Conservation (phyloP, 2,329 filamentous ascomycete species). For the Fusarium brachygibbosum region DNA sequence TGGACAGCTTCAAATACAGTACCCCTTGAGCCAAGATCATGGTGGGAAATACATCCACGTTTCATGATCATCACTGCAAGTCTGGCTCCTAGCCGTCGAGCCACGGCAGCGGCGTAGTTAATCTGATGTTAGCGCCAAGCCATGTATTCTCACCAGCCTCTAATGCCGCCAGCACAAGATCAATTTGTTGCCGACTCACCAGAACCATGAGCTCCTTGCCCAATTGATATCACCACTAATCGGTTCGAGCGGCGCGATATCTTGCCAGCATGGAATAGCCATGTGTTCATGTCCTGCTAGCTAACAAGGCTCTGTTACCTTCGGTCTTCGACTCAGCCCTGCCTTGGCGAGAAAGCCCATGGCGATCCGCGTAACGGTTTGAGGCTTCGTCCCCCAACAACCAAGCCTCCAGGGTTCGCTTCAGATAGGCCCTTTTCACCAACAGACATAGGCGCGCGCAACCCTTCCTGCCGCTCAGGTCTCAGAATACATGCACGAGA, state of each 20-base stretch:
- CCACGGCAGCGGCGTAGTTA: constrained; percentile 32
- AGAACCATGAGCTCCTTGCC: constrained; percentile 13
- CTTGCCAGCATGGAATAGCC: constrained; percentile 19
- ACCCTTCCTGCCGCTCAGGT: constrained; percentile 22
- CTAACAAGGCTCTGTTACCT: not conserved
- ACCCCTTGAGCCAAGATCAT: not conserved
- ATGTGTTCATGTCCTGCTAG: constrained; percentile 10
- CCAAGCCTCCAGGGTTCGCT: constrained; percentile 27
- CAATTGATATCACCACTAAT: constrained; percentile 25
- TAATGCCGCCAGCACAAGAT: constrained; percentile 13
- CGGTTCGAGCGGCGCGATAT: constrained; percentile 4
- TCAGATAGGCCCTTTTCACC: constrained; percentile 24
- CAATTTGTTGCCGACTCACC: constrained; percentile 13
- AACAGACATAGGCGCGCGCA: constrained; percentile 30
- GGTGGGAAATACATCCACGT: constrained; percentile 14
- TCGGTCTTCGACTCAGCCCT: constrained; percentile 33
- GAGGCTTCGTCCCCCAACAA: constrained; percentile 12
- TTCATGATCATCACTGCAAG: constrained; percentile 24
- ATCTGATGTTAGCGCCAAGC: constrained; percentile 11
- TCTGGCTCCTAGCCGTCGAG: constrained; percentile 9
- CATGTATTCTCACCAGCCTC: constrained; percentile 18
- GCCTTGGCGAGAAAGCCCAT: constrained; percentile 6
- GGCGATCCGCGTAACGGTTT: constrained; percentile 33
- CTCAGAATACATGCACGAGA: constrained; percentile 20
- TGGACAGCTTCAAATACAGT: constrained; percentile 5